Evolutionary conservation across 2,329 filamentous ascomycete species (phyloP), one percentile per base, ranked within the genome.

Genomic region (Thelonectria olida): DNA sequence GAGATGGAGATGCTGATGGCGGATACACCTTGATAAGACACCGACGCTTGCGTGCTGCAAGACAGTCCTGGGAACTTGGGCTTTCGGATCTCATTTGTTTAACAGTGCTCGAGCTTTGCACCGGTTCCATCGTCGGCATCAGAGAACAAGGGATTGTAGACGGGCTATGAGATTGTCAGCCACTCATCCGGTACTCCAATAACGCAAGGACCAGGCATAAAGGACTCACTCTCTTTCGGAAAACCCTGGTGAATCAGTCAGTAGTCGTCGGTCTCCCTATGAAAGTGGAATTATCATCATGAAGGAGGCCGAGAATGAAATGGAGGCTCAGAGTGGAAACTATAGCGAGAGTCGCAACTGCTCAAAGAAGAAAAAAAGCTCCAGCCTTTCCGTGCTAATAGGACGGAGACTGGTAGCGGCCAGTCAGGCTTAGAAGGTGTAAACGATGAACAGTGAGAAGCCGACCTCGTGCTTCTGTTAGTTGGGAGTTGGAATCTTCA

Each of bases 211-310:
- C 28, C 28, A 4, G 3, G 28, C 28, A 27, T 13, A 31, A 12
- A 31, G n/a, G n/a, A 41, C 56, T 58, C 49, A 58, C 49, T 22
- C 38, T 17, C 17, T 15, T 15, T 19, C 49, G 27, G 42, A 41
- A 41, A 41, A 17, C 56, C 49, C 31, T 17, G 34, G 31, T 19
- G 17, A 34, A 13, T 34, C 49, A 34, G 49, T 27, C 23, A 27
- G 19, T 23, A 17, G 49, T 53, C 38, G 31, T 36, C 38, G 31
- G 28, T 31, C 28, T 31, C 28, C 28, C 28, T 31, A 13, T n/a
- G 39, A 42, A 19, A 38, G 56, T 53, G 56, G 49, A 48, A 25
- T 45, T 49, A 25, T 23, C 56, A 53, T 58, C 25, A 25, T 31
- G 23, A 4, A 48, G 12, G 50, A 53, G 10, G 50, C n/a, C 31